phyloP scores from a whole-genome alignment of 2,329 filamentous ascomycete genomes.

The Paradendryphiella salina region DNA sequence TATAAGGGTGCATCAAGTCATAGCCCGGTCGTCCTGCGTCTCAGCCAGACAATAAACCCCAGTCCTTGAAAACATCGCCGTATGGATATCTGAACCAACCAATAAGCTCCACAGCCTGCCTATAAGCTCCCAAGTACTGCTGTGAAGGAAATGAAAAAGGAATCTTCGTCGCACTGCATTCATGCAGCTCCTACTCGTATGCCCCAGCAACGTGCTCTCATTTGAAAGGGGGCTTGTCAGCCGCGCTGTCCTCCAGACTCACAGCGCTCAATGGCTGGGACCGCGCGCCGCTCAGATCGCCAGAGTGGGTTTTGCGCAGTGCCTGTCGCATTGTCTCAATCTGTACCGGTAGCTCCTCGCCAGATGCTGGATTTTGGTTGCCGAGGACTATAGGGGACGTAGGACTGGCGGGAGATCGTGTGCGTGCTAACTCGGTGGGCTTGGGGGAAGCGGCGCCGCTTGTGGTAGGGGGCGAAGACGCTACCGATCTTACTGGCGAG shows the following conservation, averaged over 20 bases:
- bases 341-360: conserved; percentile 76
- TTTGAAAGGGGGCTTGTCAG: conserved; percentile 40
- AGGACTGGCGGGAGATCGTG: conserved; percentile 62
- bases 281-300: conserved; percentile 64
- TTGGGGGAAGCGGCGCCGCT: conserved; percentile 76
- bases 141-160: conserved; percentile 8
- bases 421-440: conserved; percentile 68
- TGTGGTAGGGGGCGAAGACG: conserved; percentile 75
- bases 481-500: conserved; percentile 77
- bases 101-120: conserved; percentile 12
- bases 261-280: conserved; percentile 48
- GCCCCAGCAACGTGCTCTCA: conserved; percentile 9
- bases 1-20: conserved; percentile 1
- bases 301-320: conserved; percentile 79
- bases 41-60: background rate
- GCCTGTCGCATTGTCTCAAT: conserved; percentile 95
- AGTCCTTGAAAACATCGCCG: conserved; percentile 15
- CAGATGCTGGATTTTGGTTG: conserved; percentile 57
- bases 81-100: conserved; percentile 34
- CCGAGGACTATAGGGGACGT: conserved; percentile 53
- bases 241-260: conserved; percentile 43
- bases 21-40: background rate
- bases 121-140: conserved; percentile 4
- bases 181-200: background rate
- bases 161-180: background rate